Evolutionary conservation across 495 filamentous ascomycete species (phyloP).

Genomic region (Penicillium pancosmium): DNA sequence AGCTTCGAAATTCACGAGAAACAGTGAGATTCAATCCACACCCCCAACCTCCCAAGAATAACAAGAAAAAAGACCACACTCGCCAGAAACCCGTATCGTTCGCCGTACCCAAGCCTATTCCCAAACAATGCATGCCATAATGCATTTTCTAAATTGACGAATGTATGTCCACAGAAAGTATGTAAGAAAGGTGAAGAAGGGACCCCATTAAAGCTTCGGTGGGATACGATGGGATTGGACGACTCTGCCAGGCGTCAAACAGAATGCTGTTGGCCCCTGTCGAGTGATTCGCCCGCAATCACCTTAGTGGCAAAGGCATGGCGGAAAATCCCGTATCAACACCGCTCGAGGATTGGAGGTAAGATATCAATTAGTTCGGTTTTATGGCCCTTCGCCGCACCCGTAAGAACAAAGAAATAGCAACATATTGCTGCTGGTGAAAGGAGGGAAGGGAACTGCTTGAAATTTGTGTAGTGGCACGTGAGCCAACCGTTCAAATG

Average conservation of each 20-base stretch:
- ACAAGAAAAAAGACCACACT: constrained; percentile 29
- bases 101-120: constrained; percentile 31
- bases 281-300: background rate
- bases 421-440: constrained; percentile 1
- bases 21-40: constrained; percentile 11
- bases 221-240: constrained; percentile 1
- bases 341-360: background rate
- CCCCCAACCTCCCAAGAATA: constrained; percentile 15
- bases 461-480: background rate
- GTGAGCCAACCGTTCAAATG: background rate
- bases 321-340: background rate
- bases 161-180: constrained; percentile 35
- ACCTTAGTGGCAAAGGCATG: background rate
- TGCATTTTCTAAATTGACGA: constrained; percentile 40
- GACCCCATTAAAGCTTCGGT: background rate
- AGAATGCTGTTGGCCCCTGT: background rate
- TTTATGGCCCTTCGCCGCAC: constrained; percentile 2
- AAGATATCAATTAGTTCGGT: constrained; percentile 8
- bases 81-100: constrained; percentile 33
- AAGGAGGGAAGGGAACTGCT: background rate
- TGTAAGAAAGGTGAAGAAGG: constrained; percentile 12
- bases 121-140: constrained; percentile 39
- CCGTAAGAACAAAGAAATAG: background rate
- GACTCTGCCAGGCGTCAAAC: constrained; percentile 1
- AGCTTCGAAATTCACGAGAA: constrained; percentile 12